Base-by-base conservation (phyloP, 2,329 filamentous ascomycete genomes). In the Cadophora luteo-olivacea region DNA sequence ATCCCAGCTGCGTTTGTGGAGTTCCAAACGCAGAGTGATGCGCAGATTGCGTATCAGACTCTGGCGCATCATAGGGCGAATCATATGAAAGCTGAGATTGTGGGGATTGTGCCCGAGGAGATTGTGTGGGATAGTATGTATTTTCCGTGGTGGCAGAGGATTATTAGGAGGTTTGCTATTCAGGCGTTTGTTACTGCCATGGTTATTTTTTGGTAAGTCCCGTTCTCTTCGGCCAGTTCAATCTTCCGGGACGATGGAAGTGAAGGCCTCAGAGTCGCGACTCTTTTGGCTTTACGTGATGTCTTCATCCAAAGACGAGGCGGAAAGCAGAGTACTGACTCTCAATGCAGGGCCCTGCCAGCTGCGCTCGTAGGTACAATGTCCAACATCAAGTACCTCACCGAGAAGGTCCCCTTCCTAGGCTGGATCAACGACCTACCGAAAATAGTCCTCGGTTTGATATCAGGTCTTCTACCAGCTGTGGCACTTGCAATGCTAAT, bases 71-170 rank as follows among this genome's bases (percentile, higher is more conserved):
- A 90, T 76, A 83, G 87, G 61, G 83, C 86, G 55, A 79, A 89
- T 38, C 87, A 89, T 72, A 89, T 92, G 85, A 82, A 85, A 52
- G 88, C 89, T 0, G 85, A 89, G 8, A 89, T 86, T 74, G 87
- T 88, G 62, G 89, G 89, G 19, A 80, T 91, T 57, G 82, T 83
- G 55, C 89, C 89, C 0, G 80, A 81, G 11, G 88, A 91, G 73
- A 83, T 92, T 41, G 85, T 91, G 74, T 92, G 89, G 89, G 79
- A 80, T n/a, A 91, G 91, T 74, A 79, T 92, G 52, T 83, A 84
- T 32, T 87, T 91, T 75, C 85, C 84, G 70, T 86, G 87, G 88
- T 86, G 85, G 84, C 83, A 89, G 77, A 80, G 86, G 69, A 81
- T 91, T 72, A 75, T 90, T 73, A 82, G 87, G 69, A 79, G 85